These are phyloP conservation scores for Mortierella antarctica DNA, from an alignment of 192 early-diverging fungal genomes.

Conservation along the genomic window DNA sequence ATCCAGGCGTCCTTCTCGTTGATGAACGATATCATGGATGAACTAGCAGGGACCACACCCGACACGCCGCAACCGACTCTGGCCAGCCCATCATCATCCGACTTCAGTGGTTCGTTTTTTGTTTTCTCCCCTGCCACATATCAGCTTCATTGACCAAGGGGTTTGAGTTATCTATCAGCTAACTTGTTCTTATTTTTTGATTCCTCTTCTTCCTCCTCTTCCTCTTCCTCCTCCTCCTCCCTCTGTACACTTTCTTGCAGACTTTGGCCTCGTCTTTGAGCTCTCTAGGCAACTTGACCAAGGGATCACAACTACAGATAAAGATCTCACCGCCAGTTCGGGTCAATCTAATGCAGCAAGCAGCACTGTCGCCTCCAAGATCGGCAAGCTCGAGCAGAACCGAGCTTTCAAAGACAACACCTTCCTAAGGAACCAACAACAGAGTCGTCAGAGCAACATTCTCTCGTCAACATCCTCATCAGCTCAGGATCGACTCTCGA, in stretches of 20 bases:
- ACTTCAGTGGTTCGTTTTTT: conserved; percentile 24
- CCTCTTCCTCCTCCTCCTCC: not conserved
- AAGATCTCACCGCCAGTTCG: not conserved
- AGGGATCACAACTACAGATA: not conserved
- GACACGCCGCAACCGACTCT: conserved; percentile 28
- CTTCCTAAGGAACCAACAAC: conserved; percentile 12
- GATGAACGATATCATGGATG: conserved; percentile 50
- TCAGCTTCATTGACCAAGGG: not conserved
- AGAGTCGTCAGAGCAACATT: not conserved
- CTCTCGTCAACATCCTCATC: not conserved
- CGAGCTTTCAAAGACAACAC: conserved; percentile 40
- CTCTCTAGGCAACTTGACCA: conserved; percentile 30
- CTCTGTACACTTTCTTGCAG: conserved; percentile 1
- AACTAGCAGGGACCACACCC: conserved; percentile 16
- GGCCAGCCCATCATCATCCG: not conserved
- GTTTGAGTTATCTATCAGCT: not conserved
- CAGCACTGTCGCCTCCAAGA: not conserved
- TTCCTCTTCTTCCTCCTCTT: not conserved
- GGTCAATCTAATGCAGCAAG: not conserved
- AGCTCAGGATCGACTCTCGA: not conserved
- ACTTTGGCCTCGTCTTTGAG: conserved; percentile 27
- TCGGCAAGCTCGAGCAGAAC: conserved; percentile 30
- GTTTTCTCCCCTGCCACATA: not conserved
- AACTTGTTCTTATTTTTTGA: not conserved
- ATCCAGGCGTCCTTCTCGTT: conserved; percentile 16